These are phyloP conservation scores for Epichloe coenophiala DNA, from an alignment of 2,329 filamentous ascomycete genomes.

Conservation along the genomic window DNA sequence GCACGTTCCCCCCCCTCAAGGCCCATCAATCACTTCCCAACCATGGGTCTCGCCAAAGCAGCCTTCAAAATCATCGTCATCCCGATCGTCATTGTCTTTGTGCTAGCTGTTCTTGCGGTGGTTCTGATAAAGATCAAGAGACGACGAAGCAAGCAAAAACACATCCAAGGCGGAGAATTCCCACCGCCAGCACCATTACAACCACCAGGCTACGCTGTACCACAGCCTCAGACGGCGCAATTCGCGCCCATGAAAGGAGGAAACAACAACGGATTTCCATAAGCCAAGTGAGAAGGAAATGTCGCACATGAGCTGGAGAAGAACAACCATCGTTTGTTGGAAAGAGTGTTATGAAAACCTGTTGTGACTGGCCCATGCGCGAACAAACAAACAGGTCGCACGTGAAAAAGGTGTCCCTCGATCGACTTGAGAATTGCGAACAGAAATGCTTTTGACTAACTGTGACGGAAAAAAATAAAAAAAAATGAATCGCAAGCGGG, in stretches of 20 bases:
- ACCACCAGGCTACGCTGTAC: background rate
- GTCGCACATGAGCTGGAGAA: no score
- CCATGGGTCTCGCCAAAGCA: constrained; percentile 1
- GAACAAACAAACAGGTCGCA: background rate
- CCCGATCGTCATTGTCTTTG: background rate
- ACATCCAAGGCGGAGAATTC: background rate
- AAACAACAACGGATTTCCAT: background rate
- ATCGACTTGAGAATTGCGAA: no score
- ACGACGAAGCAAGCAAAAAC: background rate
- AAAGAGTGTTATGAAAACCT: background rate
- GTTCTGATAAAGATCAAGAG: background rate
- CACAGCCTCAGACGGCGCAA: background rate
- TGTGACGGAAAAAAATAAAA: no score
- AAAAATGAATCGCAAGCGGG: no score
- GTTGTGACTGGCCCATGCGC: background rate
- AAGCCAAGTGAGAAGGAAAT: background rate
- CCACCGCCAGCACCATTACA: background rate
- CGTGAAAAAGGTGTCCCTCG: no score
- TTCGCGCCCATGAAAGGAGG: background rate
- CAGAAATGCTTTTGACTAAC: no score
- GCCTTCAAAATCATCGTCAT: constrained; percentile 1
- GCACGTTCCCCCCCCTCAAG: no score
- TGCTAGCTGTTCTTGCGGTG: background rate
- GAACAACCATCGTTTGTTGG: background rate
- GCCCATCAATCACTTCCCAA: background rate